These are phyloP conservation scores for Gossypium ekmanianum DNA, from an alignment of 345 rosid genomes.

Conservation along the genomic window DNA sequence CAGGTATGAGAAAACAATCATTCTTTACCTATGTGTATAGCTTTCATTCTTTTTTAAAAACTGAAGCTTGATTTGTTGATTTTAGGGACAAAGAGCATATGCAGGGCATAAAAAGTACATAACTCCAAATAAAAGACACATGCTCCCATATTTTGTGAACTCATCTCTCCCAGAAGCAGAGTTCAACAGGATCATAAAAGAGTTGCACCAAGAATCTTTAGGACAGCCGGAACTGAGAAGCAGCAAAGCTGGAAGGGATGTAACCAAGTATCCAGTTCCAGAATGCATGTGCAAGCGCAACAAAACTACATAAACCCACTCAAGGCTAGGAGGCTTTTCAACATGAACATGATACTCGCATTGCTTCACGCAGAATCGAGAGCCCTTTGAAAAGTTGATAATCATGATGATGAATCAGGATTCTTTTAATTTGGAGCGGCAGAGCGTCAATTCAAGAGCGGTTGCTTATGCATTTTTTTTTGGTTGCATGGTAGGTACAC, in stretches of 20 bases:
- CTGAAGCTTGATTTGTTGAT: background rate
- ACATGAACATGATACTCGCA: background rate
- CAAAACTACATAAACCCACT: slow-evolving; percentile 7
- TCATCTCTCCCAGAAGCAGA: slow-evolving; percentile 58
- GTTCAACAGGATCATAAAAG: slow-evolving; percentile 61
- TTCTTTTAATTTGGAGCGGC: background rate
- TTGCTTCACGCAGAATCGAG: background rate
- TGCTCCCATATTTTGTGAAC: slow-evolving; percentile 77
- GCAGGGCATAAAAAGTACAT: slow-evolving; percentile 88
- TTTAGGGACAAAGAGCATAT: slow-evolving; percentile 73
- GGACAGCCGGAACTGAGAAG: slow-evolving; percentile 80
- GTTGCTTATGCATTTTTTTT: background rate
- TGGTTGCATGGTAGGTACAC: background rate
- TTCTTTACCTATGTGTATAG: background rate
- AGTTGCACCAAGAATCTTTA: slow-evolving; percentile 65
- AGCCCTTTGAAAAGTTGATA: slow-evolving; percentile 7
- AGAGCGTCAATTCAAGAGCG: background rate
- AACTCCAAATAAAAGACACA: slow-evolving; percentile 88
- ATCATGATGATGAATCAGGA: background rate
- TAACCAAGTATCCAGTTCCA: slow-evolving; percentile 79
- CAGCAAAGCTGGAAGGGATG: slow-evolving; percentile 72
- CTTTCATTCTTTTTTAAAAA: background rate
- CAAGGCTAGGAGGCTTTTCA: background rate
- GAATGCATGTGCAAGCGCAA: slow-evolving; percentile 71
- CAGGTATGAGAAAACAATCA: slow-evolving; percentile 42